Percentiles rank a stretch among this genome's conserved stretches.
Conservation (phyloP, 768 basidiomycete genomes). For the Lactarius evosmus region DNA sequence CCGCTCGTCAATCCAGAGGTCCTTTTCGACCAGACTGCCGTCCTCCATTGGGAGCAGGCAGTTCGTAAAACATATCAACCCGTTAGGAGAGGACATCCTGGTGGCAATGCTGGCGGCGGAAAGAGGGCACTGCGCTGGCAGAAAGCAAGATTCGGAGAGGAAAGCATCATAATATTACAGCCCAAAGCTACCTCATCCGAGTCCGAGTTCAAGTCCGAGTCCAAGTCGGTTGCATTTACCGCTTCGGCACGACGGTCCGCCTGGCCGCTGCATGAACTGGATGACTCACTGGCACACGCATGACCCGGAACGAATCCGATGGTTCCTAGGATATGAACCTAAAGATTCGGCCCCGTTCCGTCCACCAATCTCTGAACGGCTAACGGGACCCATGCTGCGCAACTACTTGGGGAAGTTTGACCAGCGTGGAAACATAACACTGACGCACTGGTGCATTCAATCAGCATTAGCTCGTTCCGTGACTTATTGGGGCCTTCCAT, state of each 20-base stretch:
- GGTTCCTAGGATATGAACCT: neutral
- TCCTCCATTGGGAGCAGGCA: conserved; percentile 78
- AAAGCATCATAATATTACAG: conserved; percentile 5
- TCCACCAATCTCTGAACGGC: neutral
- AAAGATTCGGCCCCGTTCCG: neutral
- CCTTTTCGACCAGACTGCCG: conserved; percentile 66
- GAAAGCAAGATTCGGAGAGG: neutral
- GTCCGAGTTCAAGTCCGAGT: neutral
- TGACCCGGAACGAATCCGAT: neutral
- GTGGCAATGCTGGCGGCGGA: neutral
- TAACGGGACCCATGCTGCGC: neutral
- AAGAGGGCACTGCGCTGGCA: neutral
- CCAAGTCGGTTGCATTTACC: too few species aligned
- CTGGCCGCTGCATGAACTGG: neutral
- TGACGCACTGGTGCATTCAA: neutral
- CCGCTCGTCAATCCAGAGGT: conserved; percentile 78
- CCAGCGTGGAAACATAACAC: neutral
- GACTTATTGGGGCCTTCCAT: neutral
- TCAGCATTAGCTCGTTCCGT: neutral
- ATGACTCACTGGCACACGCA: neutral
- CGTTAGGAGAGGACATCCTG: conserved; percentile 47
- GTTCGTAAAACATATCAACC: conserved; percentile 83
- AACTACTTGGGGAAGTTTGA: neutral
- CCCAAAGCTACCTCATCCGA: neutral
- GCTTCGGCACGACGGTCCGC: neutral